phyloP scores from a whole-genome alignment of 371 early-diverging fungal species.

The Haplosporangium sp. region DNA sequence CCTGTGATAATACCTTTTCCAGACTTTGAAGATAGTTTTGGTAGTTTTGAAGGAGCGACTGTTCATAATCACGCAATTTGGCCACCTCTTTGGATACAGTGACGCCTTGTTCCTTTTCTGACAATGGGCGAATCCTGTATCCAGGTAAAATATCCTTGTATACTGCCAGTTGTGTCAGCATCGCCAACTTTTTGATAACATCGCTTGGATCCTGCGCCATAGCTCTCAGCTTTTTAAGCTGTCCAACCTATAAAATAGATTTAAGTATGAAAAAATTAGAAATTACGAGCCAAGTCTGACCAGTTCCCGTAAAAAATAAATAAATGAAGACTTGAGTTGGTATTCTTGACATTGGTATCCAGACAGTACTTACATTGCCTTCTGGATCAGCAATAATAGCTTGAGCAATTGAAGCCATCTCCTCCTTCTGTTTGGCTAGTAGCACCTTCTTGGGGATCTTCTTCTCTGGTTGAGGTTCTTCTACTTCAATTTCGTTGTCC shows the following conservation, averaged over 20 bases:
- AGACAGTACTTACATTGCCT: slow-evolving; percentile 60
- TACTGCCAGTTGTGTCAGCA: slow-evolving; percentile 90
- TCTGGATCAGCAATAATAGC: slow-evolving; percentile 86
- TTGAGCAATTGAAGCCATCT: slow-evolving; percentile 82
- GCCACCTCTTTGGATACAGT: slow-evolving; percentile 92
- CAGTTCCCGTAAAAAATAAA: background rate
- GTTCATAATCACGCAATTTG: slow-evolving; percentile 87
- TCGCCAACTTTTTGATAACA: slow-evolving; percentile 76
- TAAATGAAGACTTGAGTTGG: background rate
- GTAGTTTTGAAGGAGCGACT: slow-evolving; percentile 82
- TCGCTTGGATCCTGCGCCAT: slow-evolving; percentile 68
- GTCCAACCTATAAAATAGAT: slow-evolving; percentile 57
- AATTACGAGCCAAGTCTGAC: too few relatives aligned
- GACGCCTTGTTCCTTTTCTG: slow-evolving; percentile 79
- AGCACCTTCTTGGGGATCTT: slow-evolving; percentile 65
- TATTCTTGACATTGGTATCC: too few relatives aligned
- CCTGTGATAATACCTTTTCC: slow-evolving; percentile 58
- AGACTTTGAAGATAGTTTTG: slow-evolving; percentile 85
- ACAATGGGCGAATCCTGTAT: slow-evolving; percentile 91
- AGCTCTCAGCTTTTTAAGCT: slow-evolving; percentile 71
- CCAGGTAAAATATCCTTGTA: slow-evolving; percentile 95
- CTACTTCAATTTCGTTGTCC: slow-evolving; percentile 28
- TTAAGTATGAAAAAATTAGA: too few relatives aligned
- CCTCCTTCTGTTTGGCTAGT: slow-evolving; percentile 77
- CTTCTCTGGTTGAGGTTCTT: slow-evolving; percentile 24